Evolutionary conservation across 2,329 filamentous ascomycete species (phyloP).

Genomic region (Colletotrichum lupini): DNA sequence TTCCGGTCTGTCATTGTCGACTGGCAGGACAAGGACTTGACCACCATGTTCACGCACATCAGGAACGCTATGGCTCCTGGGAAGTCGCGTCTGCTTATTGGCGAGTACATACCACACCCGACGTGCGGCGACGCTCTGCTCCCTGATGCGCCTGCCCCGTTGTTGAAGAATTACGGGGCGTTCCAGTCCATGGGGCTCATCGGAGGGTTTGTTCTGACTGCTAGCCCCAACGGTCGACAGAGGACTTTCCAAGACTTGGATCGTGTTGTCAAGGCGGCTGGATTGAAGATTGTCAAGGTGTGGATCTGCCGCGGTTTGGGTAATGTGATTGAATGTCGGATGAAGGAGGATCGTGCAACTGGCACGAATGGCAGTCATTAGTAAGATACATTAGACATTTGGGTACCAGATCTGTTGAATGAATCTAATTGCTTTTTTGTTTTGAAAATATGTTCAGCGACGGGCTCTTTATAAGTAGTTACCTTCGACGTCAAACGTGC

Average conservation of each 20-base stretch:
- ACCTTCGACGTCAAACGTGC: no score
- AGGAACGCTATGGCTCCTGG: constrained; percentile 19
- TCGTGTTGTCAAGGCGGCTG: constrained; percentile 5
- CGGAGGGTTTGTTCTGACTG: neutral
- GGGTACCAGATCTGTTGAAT: neutral
- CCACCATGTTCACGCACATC: constrained; percentile 26
- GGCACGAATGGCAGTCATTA: neutral
- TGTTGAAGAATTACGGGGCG: constrained; percentile 22
- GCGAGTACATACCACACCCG: constrained; percentile 29
- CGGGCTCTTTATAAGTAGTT: no score
- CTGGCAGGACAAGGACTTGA: constrained; percentile 25
- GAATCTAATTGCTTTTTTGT: neutral
- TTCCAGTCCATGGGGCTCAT: constrained; percentile 25
- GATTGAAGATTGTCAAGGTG: constrained; percentile 17
- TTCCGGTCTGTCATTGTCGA: constrained; percentile 28
- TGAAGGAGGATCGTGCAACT: constrained; percentile 15
- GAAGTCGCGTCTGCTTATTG: constrained; percentile 28
- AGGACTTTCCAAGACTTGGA: constrained; percentile 1
- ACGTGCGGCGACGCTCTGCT: constrained; percentile 24
- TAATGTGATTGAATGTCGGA: constrained; percentile 23
- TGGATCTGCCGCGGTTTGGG: constrained; percentile 27
- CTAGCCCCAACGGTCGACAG: constrained; percentile 17
- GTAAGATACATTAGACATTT: neutral
- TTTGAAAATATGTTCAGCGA: no score
- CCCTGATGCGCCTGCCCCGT: constrained; percentile 15